A percentile compares a stretch with the other conserved stretches of the same genome.
These are phyloP conservation scores for Rhodotorula glutinis DNA, from an alignment of 1,284 basidiomycete species.

Conservation along the genomic window DNA sequence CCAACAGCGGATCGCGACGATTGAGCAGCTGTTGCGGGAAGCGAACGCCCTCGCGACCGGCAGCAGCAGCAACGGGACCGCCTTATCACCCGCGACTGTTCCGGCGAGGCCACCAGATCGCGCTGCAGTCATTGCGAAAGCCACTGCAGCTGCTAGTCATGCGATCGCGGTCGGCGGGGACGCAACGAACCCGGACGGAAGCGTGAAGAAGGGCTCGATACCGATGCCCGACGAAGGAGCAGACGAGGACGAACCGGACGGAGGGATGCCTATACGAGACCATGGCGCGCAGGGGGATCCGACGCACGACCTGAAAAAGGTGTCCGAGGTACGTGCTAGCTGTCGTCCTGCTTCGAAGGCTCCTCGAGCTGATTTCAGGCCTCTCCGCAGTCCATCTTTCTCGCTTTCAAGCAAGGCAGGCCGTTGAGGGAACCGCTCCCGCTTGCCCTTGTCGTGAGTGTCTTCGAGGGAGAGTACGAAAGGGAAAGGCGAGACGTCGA, in stretches of 20 bases:
- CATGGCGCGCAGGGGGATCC: conserved; percentile 1
- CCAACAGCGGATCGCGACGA: conserved; percentile 18
- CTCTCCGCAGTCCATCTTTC: conserved; percentile 24
- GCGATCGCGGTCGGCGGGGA: not conserved
- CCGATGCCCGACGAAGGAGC: not conserved
- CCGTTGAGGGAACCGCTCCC: conserved; percentile 34
- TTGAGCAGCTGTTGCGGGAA: conserved; percentile 12
- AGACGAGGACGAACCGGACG: conserved; percentile 27
- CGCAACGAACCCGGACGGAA: conserved; percentile 3
- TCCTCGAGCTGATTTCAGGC: not conserved
- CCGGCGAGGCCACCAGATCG: not conserved
- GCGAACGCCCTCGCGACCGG: conserved; percentile 8
- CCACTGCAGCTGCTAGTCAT: too few species aligned
- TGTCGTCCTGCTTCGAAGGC: accelerated
- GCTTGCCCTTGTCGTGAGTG: conserved; percentile 32
- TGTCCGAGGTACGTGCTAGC: conserved; percentile 21
- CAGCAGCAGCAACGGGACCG: not conserved
- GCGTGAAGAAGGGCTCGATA: conserved; percentile 1
- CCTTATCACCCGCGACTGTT: not conserved
- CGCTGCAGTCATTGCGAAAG: not conserved
- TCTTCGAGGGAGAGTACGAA: too few species aligned
- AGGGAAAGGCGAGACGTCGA: not conserved
- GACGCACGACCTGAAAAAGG: conserved; percentile 25
- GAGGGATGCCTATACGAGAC: conserved; percentile 22
- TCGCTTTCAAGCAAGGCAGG: conserved; percentile 39